phyloP scores from a whole-genome alignment of 2,329 filamentous ascomycete species.

The Colletotrichum sp. region DNA sequence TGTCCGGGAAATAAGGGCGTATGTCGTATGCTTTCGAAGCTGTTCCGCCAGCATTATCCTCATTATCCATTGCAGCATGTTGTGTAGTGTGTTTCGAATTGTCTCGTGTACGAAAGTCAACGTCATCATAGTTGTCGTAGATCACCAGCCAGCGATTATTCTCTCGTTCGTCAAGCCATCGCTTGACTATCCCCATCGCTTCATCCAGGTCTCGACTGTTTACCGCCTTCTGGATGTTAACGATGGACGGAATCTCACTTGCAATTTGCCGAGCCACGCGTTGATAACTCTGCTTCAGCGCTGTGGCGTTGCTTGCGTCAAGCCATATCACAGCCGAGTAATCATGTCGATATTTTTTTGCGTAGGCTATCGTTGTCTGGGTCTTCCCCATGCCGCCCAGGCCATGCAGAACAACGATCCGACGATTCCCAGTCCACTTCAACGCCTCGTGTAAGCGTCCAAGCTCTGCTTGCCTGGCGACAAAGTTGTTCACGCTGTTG shows the following conservation, averaged over 20 bases:
- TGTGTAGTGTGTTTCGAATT: not conserved
- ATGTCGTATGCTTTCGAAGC: conserved; percentile 33
- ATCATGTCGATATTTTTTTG: conserved; percentile 33
- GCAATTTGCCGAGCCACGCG: conserved; percentile 32
- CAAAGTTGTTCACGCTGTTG: not conserved
- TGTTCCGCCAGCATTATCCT: not conserved
- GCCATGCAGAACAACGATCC: conserved; percentile 38
- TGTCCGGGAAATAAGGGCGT: conserved; percentile 30
- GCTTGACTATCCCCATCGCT: conserved; percentile 34
- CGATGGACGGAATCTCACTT: conserved; percentile 26
- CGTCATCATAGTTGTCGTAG: conserved; percentile 48
- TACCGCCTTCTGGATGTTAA: conserved; percentile 26
- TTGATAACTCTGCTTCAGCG: conserved; percentile 39
- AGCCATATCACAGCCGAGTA: conserved; percentile 50
- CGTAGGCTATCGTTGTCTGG: conserved; percentile 43
- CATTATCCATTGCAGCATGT: accelerated
- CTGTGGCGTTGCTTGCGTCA: conserved; percentile 39
- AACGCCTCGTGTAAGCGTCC: not conserved
- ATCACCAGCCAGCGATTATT: conserved; percentile 44
- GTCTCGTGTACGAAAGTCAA: conserved; percentile 25
- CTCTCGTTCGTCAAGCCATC: conserved; percentile 36
- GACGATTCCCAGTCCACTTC: conserved; percentile 1
- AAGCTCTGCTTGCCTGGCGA: not conserved
- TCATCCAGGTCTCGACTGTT: conserved; percentile 27
- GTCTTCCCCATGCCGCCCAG: conserved; percentile 52